phyloP scores from a whole-genome alignment of 31 red algal genomes.

The Odonthalia washingtoniensis region DNA sequence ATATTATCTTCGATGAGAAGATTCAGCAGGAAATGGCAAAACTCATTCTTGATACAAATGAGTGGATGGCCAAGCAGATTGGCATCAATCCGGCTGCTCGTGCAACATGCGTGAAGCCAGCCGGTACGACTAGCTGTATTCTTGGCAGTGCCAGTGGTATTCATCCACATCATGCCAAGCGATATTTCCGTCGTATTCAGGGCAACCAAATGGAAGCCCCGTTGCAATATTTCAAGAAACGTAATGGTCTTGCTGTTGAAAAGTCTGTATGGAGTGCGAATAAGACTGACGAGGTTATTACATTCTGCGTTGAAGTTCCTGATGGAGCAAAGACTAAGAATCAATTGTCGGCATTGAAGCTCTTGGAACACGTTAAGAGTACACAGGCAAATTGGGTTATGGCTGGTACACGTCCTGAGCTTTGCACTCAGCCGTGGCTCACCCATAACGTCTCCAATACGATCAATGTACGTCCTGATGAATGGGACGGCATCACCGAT shows the following conservation, averaged over 20 bases:
- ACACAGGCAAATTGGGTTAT: neutral
- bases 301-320: neutral
- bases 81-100: conserved; percentile 14
- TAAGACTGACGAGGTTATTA: neutral
- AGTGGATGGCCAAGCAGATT: conserved; percentile 7
- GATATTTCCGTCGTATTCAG: neutral
- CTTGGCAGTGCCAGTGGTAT: neutral
- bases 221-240: neutral
- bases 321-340: neutral
- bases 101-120: conserved; percentile 4
- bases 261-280: conserved; percentile 8
- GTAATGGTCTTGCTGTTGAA: neutral
- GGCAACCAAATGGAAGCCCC: neutral
- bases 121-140: conserved; percentile 14
- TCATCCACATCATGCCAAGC: neutral
- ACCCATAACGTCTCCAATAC: conserved; percentile 12
- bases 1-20: neutral
- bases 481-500: neutral
- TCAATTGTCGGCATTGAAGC: neutral
- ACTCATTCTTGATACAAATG: conserved; percentile 5
- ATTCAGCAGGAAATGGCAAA: neutral
- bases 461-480: neutral
- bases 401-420: conserved; percentile 4
- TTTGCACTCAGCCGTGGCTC: neutral
- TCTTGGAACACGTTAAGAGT: conserved; percentile 9